These are phyloP conservation scores for Aspergillus avenaceus DNA, from an alignment of 495 filamentous ascomycete species.

Conservation along the genomic window DNA sequence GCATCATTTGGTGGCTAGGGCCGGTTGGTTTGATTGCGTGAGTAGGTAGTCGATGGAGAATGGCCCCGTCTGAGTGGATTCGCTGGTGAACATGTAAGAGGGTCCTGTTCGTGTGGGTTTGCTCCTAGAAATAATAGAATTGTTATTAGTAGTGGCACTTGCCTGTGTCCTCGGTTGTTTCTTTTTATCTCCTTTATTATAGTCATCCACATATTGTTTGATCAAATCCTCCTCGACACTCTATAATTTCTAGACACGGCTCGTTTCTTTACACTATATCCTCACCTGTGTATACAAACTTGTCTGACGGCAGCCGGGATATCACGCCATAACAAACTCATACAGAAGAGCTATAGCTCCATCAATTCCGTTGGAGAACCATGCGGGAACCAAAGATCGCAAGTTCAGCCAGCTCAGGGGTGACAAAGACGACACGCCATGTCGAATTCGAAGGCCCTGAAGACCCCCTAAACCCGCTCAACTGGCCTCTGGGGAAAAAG, in stretches of 20 bases:
- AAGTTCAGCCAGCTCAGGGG: neutral
- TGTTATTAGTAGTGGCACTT: neutral
- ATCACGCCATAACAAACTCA: neutral
- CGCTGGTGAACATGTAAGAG: too few relatives aligned
- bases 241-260: too few relatives aligned
- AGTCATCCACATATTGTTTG: too few relatives aligned
- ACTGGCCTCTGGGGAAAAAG: slow-evolving; percentile 13
- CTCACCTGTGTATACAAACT: neutral
- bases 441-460: slow-evolving; percentile 16
- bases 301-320: neutral
- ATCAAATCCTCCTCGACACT: too few relatives aligned
- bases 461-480: slow-evolving; percentile 12
- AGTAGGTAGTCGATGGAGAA: neutral
- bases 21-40: neutral
- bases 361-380: neutral
- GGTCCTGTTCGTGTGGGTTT: too few relatives aligned
- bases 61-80: neutral
- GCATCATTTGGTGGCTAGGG: neutral
- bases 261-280: neutral
- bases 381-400: neutral
- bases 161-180: neutral
- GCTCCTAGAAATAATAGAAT: neutral
- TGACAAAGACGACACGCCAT: neutral
- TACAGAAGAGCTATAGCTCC: neutral
- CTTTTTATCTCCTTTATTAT: neutral